Base-by-base conservation (phyloP, 208 protist species). In the Leishmania mexicana region DNA sequence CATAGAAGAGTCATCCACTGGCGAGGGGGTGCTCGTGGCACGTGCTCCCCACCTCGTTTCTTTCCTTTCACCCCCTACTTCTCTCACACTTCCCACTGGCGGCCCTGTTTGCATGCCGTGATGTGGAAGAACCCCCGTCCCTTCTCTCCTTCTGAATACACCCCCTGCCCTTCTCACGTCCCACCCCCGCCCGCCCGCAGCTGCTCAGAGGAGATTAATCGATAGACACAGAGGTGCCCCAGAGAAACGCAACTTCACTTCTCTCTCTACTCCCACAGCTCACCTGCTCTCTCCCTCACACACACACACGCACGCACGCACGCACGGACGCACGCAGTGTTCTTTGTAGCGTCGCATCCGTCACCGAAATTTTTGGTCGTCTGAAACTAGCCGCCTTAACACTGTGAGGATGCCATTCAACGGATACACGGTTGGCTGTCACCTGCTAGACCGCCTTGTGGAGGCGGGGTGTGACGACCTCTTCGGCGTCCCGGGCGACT, bases 401-500 rank as follows among this genome's bases (percentile, higher is more conserved):
- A 17, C 38, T 47, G 38, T 19, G 60, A 47, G 6, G 17, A 93
- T 93, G 89, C 87, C 89, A 0, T 80, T 82, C 74, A 86, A 89
- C 31, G 84, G 80, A 54, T 93, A 93, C 81, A 93, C 88, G 54
- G 79, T 93, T 2, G 83, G 89, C 24, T 93, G 89, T 82, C 89
- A 93, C 81, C 76, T 93, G 57, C 79, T 93, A 17, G 87, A 93
- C 79, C 87, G 89, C 21, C 81, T 89, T 7, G 73, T 80, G 58
- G 87, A 93, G 86, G 75, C 84, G 11, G 87, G 87, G 38, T 87
- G 85, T 62, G 81, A 87, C 7, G 84, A 93, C 82, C 71, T 93
- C 60, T 93, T 93, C 62, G 89, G 89, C 75, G 87, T 91, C 31
- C 89, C 89, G 35, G 89, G 89, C 67, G 89, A 93, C 84, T 93